Percentiles rank a stretch among this genome's conserved stretches.
These are phyloP conservation scores for Mycena albidolilacea DNA, from an alignment of 768 basidiomycete species.

Conservation along the genomic window DNA sequence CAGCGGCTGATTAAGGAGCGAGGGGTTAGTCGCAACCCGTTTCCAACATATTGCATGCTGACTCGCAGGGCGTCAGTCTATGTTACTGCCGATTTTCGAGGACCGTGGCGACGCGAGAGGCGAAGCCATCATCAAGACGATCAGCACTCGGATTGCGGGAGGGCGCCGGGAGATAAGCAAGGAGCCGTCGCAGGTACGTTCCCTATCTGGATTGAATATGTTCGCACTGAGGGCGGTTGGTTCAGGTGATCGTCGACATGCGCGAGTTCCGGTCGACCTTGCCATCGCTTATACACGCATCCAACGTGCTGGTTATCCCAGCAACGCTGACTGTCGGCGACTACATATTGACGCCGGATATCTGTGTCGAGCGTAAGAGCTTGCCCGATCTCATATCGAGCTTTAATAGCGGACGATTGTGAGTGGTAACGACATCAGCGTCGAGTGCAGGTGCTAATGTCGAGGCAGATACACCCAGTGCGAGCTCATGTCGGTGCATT, in stretches of 20 bases:
- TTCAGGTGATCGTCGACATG: slow-evolving; percentile 95
- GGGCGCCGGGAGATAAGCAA: slow-evolving; percentile 78
- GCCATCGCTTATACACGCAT: slow-evolving; percentile 90
- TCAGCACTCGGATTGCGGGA: slow-evolving; percentile 89
- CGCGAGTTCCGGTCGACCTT: slow-evolving; percentile 95
- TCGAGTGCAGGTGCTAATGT: not conserved
- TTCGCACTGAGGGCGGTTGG: too few species aligned
- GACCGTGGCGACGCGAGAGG: slow-evolving; percentile 61
- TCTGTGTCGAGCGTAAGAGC: slow-evolving; percentile 97
- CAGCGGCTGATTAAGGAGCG: slow-evolving; percentile 93
- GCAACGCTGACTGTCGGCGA: slow-evolving; percentile 96
- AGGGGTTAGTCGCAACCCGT: slow-evolving; percentile 68
- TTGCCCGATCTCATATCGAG: slow-evolving; percentile 92
- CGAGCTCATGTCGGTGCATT: slow-evolving; percentile 96
- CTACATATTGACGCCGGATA: slow-evolving; percentile 95
- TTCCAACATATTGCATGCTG: not conserved
- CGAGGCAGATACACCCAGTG: slow-evolving; percentile 91
- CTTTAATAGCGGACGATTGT: slow-evolving; percentile 96
- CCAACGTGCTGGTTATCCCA: slow-evolving; percentile 85
- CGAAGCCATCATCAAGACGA: slow-evolving; percentile 82
- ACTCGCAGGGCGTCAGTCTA: slow-evolving; percentile 66
- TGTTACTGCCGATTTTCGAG: slow-evolving; percentile 89
- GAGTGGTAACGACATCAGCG: slow-evolving; percentile 51
- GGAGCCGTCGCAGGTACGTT: slow-evolving; percentile 64
- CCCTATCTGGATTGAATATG: too few species aligned